phyloP scores from a whole-genome alignment of 1,139 yeast genomes.

The Nakaseomyces sp. region DNA sequence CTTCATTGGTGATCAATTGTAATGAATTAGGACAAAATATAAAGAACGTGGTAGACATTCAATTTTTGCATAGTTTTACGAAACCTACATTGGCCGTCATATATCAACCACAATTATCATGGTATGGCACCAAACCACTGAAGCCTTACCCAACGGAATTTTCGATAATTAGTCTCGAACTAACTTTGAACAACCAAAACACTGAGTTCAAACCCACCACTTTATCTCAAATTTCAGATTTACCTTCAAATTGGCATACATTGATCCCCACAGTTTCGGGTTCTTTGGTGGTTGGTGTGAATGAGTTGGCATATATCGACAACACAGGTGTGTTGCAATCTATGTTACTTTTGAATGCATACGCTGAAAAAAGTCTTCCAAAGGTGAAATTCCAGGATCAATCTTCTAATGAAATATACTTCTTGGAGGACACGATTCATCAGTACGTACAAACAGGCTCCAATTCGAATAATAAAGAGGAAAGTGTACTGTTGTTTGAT shows the following conservation, averaged over 20 bases:
- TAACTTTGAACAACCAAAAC: conserved; percentile 10
- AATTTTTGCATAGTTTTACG: conserved; percentile 60
- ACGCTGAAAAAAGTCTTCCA: conserved; percentile 19
- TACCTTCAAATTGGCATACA: conserved; percentile 69
- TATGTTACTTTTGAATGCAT: conserved; percentile 23
- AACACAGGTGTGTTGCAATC: conserved; percentile 51
- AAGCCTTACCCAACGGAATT: conserved; percentile 21
- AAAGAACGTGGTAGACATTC: conserved; percentile 56
- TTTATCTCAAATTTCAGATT: conserved; percentile 30
- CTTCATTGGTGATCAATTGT: conserved; percentile 44
- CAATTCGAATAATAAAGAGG: conserved; percentile 11
- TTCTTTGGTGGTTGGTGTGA: conserved; percentile 62
- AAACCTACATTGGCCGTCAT: conserved; percentile 76
- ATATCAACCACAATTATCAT: conserved; percentile 53
- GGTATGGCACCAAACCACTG: conserved; percentile 54
- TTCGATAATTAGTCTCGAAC: conserved; percentile 19
- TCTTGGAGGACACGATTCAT: conserved; percentile 14
- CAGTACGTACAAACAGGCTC: conserved; percentile 16
- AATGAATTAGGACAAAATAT: conserved; percentile 49
- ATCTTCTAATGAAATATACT: conserved; percentile 18
- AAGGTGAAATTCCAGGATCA: conserved; percentile 24
- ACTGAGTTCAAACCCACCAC: conserved; percentile 18
- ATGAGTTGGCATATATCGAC: conserved; percentile 72
- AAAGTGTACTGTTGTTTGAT: conserved; percentile 24
- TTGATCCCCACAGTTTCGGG: conserved; percentile 66